Evolutionary conservation across 768 basidiomycete species (phyloP), one percentile per base, ranked within the genome.

Genomic region (Phaeolepiota aurea): DNA sequence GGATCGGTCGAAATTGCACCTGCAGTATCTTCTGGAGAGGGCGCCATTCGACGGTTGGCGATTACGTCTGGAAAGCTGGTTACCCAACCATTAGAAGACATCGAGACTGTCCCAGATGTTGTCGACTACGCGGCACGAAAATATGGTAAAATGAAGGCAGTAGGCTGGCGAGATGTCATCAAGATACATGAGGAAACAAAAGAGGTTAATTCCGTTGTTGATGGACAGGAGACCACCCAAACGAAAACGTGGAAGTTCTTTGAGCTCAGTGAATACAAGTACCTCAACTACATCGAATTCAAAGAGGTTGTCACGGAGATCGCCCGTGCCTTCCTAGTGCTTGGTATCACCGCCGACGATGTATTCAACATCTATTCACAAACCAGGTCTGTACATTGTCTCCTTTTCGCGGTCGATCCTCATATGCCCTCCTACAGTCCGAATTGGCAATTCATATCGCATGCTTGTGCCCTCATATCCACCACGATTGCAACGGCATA

Each of bases 181-280:
- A 55, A 66, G 4, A 65, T 80, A 16, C 68, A 89, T 54, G 79
- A 88, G 52, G 94, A 97, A 63, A 82, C 81, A 57, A 97, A 96
- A 66, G 79, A 90, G 53, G 76, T 97, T 22, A 83, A 74, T 55
- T 93, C 91, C 71, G 65, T 69, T 20, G 78, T 92, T 32, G 82
- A 71, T 3, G 94, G 93, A 21, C 82, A 91, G 59, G 77, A 90
- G 58, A 70, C 81, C 20, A 78, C 63, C 2, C 87, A 98, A 71
- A 88, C 66, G 59, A 99, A 99, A 76, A 88, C 72, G 42, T 99
- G 94, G 94, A 89, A 85, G 56, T 98, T 84, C 63, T 99, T 89
- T 62, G 76, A 92, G 61, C 74, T 98, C 43, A 84, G 83, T 60
- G 84, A 85, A 46, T 97, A 85, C 74, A 77, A 88, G 62, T 97